A percentile compares a stretch with the other conserved stretches of the same genome.
Evolutionary conservation across 345 rosid genomes (phyloP).

Genomic region (Mercurialis annua): DNA sequence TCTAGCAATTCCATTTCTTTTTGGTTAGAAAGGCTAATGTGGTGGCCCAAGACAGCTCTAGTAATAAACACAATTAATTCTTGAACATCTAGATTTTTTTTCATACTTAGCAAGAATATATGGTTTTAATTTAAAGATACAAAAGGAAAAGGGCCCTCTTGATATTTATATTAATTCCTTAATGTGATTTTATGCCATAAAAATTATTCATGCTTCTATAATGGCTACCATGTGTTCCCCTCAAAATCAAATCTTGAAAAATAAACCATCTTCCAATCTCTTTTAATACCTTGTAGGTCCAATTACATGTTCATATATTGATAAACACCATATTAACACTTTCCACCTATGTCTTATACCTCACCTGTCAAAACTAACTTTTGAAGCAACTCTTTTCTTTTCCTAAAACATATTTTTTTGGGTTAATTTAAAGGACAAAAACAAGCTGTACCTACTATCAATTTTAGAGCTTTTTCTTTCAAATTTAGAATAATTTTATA

Average conservation of each 20-base stretch:
- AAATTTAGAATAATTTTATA: too few species aligned
- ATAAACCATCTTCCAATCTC: slow-evolving; percentile 17
- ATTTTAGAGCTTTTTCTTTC: too few species aligned
- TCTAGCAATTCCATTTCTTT: slow-evolving; percentile 18
- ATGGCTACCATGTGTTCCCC: slow-evolving; percentile 37
- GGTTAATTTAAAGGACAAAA: slow-evolving; percentile 3
- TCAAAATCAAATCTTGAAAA: slow-evolving; percentile 12
- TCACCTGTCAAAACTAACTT: slow-evolving; percentile 24
- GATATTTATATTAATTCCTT: slow-evolving; percentile 15
- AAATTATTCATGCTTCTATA: slow-evolving; percentile 26
- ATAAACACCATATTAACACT: slow-evolving; percentile 12
- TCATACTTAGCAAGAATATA: slow-evolving; percentile 42
- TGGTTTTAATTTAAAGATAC: slow-evolving; percentile 53
- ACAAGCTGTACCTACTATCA: slow-evolving; percentile 22
- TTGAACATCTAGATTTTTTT: background rate
- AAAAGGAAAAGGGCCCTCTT: slow-evolving; percentile 38
- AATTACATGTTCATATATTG: slow-evolving; percentile 12
- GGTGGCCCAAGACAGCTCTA: slow-evolving; percentile 41
- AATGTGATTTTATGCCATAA: slow-evolving; percentile 24
- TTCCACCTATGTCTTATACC: slow-evolving; percentile 36
- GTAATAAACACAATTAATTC: background rate
- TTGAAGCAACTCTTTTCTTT: slow-evolving; percentile 3
- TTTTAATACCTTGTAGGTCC: slow-evolving; percentile 25
- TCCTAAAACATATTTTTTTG: background rate
- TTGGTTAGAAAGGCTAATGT: slow-evolving; percentile 5